Evolutionary conservation across 1,139 yeast genomes (phyloP).

Genomic region (Arxiozyma telluris): DNA sequence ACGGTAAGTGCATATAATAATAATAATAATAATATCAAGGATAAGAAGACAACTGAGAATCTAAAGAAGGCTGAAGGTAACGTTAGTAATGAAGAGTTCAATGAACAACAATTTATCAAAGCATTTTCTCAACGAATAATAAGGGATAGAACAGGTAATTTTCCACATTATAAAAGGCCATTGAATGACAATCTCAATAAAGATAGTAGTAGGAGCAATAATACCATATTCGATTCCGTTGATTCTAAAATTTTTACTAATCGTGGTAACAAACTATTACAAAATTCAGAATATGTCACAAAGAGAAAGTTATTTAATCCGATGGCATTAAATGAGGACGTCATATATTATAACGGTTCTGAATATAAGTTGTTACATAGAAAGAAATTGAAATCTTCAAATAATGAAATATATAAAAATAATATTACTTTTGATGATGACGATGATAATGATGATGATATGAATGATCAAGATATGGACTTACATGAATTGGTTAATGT

Average conservation of each 20-base stretch:
- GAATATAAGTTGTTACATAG: conserved; percentile 29
- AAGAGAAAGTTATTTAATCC: conserved; percentile 30
- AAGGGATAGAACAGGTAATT: conserved; percentile 29
- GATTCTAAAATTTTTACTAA: conserved; percentile 36
- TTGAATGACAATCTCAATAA: conserved; percentile 9
- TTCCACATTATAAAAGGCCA: conserved; percentile 24
- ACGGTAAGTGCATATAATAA: not conserved
- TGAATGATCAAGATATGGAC: conserved; percentile 20
- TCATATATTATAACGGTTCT: conserved; percentile 30
- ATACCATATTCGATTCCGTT: conserved; percentile 18
- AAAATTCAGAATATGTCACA: conserved; percentile 36
- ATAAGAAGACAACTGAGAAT: not conserved
- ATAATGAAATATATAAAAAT: conserved; percentile 9
- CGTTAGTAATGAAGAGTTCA: not conserved
- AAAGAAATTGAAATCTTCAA: conserved; percentile 22
- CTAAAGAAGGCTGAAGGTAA: not conserved
- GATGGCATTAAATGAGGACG: conserved; percentile 33
- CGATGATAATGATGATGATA: conserved; percentile 20
- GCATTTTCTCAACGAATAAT: conserved; percentile 25
- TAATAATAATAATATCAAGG: not conserved
- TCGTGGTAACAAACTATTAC: conserved; percentile 52
- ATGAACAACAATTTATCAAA: conserved; percentile 9
- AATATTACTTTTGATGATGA: conserved; percentile 12
- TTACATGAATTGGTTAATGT: conserved; percentile 36
- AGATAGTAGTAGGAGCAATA: too few relatives aligned